Evolutionary conservation across 768 basidiomycete species (phyloP).

Genomic region (Boletus insuetus): DNA sequence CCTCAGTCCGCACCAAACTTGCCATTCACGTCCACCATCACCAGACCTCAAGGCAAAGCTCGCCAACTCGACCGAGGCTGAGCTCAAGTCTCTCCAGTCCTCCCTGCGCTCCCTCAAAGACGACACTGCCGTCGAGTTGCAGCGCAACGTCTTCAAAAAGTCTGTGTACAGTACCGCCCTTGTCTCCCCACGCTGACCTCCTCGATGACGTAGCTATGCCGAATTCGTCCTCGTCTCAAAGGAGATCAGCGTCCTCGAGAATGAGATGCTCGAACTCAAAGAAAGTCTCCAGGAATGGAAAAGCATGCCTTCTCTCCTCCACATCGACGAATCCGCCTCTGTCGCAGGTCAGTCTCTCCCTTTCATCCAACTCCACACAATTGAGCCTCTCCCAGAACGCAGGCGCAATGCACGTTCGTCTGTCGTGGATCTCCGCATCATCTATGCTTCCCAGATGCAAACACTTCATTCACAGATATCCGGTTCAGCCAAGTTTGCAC

Average conservation of each 20-base stretch:
- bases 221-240: slow-evolving; percentile 97
- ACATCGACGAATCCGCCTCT: slow-evolving; percentile 80
- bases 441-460: slow-evolving; percentile 95
- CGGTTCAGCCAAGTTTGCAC: slow-evolving; percentile 93
- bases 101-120: slow-evolving; percentile 69
- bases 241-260: slow-evolving; percentile 93
- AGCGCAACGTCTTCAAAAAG: slow-evolving; percentile 96
- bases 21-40: slow-evolving; percentile 5
- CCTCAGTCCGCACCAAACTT: neutral
- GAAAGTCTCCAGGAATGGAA: slow-evolving; percentile 94
- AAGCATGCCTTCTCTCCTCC: slow-evolving; percentile 88
- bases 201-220: slow-evolving; percentile 65
- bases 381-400: slow-evolving; percentile 38
- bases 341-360: slow-evolving; percentile 41
- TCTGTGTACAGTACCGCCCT: slow-evolving; percentile 27
- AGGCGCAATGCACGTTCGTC: slow-evolving; percentile 78
- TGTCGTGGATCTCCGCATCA: slow-evolving; percentile 88
- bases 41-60: slow-evolving; percentile 79
- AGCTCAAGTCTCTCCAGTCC: slow-evolving; percentile 72
- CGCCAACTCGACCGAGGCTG: slow-evolving; percentile 86
- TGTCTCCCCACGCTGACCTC: slow-evolving; percentile 5
- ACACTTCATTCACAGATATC: slow-evolving; percentile 86
- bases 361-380: slow-evolving; percentile 24
- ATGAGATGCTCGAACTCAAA: slow-evolving; percentile 96
- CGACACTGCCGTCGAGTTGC: slow-evolving; percentile 75